Evolutionary conservation across 306 rosid species (phyloP), one percentile per base, ranked within the genome.

Genomic region (Ammopiptanthus mongolicus): DNA sequence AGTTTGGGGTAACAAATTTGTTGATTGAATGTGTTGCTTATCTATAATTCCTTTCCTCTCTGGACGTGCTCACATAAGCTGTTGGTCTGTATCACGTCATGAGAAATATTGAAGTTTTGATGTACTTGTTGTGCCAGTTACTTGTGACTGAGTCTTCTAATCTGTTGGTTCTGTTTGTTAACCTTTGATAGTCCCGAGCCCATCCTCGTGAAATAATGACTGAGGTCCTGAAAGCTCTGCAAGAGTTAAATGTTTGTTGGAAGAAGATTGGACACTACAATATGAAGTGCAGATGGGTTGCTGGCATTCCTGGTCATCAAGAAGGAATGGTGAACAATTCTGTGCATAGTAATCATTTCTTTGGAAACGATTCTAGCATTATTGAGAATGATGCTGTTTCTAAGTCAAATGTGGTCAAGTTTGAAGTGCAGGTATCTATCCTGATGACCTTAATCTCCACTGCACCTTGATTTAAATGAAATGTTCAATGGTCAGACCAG

Each of bases 131-230:
- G 65, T 71, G 80, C 53, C 86, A 29, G 34, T 78, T 34, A 36
- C 52, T 69, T 36, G 22, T 79, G 58, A 73, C 64, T 65, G 75
- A 65, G 69, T 29, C 59, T 72, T 63, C 15, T 65, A 74, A 34
- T 29, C 41, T 63, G 73, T 55, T 71, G 74, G 15, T 72, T 41
- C 75, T 63, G 46, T 78, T 78, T 51, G 61, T 67, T 66, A 55
- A 69, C 42, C 74, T 75, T 37, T 82, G 63, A 50, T 80, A 94
- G 98, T 90, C 96, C 31, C 85, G 89, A 69, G 97, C 97, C 36
- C 91, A 88, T 76, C 98, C 98, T 39, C 96, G 97, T 53, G 97
- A 90, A 76, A 91, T 95, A 86, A 95, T 95, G 98, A 80, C 88
- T 0, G 97, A 91, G 88, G 98, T 95, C 73, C 96, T 95, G 48